phyloP scores from a whole-genome alignment of 805 yeast genomes.

The Citeromyces nyonsensis region DNA sequence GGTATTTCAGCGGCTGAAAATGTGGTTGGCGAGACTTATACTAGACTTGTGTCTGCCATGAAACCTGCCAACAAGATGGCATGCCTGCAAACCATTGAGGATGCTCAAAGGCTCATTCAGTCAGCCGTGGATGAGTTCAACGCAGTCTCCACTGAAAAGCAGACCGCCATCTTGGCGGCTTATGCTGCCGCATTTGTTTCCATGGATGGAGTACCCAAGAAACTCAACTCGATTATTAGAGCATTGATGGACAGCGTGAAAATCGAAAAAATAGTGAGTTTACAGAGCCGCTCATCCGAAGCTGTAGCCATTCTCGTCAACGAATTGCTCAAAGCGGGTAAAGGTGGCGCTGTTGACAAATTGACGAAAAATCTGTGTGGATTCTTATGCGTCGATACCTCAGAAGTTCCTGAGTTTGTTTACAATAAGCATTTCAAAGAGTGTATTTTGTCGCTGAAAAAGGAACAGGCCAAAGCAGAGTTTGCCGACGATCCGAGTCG shows the following conservation, averaged over 20 bases:
- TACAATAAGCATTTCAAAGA: conserved; percentile 40
- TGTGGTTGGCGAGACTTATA: conserved; percentile 45
- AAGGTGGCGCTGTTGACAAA: conserved; percentile 71
- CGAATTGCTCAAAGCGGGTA: conserved; percentile 39
- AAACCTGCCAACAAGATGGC: conserved; percentile 57
- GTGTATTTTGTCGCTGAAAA: conserved; percentile 55
- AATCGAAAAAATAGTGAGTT: conserved; percentile 43
- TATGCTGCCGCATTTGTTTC: conserved; percentile 63
- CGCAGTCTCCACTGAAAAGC: conserved; percentile 30
- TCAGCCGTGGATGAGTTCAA: conserved; percentile 59
- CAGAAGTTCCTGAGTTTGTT: conserved; percentile 86
- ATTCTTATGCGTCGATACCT: conserved; percentile 86
- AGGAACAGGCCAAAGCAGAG: conserved; percentile 58
- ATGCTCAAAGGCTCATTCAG: conserved; percentile 53
- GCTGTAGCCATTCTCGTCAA: conserved; percentile 51
- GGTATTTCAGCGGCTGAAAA: conserved; percentile 64
- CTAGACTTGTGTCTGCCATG: conserved; percentile 45
- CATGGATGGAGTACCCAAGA: conserved; percentile 61
- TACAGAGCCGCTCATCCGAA: conserved; percentile 60
- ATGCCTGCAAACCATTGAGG: conserved; percentile 61
- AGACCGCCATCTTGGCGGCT: conserved; percentile 50
- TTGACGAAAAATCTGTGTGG: conserved; percentile 84
- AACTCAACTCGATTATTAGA: conserved; percentile 77
- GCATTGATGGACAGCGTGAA: conserved; percentile 89
- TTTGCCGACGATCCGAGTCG: conserved; percentile 44